Percentiles rank a stretch among this genome's conserved stretches.
Evolutionary conservation across 208 protist species (phyloP).

Genomic region (Trichomonas vaginalis): DNA sequence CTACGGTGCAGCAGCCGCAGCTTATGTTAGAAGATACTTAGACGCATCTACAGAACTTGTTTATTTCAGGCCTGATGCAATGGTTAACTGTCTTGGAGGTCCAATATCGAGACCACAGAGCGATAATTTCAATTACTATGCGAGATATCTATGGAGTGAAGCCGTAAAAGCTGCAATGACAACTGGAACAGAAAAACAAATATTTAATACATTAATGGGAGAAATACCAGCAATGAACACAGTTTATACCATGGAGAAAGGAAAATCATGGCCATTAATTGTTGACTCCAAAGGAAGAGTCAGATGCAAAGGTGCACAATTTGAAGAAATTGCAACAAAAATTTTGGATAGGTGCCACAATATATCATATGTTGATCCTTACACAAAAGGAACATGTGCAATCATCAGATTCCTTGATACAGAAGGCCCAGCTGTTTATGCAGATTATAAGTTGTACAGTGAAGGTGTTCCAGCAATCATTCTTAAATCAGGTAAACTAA

Average conservation of each 20-base stretch:
- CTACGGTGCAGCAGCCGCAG: background rate
- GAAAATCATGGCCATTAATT: background rate
- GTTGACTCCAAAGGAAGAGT: background rate
- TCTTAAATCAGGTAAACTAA: no score
- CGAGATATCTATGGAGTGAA: background rate
- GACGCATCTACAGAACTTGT: background rate
- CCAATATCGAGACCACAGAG: background rate
- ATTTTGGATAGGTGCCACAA: no score
- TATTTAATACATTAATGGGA: background rate
- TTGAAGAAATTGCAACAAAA: background rate
- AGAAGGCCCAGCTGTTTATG: no score
- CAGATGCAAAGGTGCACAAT: background rate
- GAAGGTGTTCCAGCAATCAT: no score
- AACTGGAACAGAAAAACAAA: background rate
- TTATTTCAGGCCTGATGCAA: background rate
- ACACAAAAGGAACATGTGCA: no score
- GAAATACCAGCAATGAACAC: background rate
- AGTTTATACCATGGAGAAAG: background rate
- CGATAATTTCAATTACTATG: background rate
- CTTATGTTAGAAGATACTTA: background rate
- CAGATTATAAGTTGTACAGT: no score
- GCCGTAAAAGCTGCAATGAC: background rate
- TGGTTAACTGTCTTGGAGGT: background rate
- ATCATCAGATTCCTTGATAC: no score
- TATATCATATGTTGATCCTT: no score